A percentile compares a stretch with the other conserved stretches of the same genome.
phyloP scores from a whole-genome alignment of 208 protist genomes.

The Kentomonas sorsogonicus region DNA sequence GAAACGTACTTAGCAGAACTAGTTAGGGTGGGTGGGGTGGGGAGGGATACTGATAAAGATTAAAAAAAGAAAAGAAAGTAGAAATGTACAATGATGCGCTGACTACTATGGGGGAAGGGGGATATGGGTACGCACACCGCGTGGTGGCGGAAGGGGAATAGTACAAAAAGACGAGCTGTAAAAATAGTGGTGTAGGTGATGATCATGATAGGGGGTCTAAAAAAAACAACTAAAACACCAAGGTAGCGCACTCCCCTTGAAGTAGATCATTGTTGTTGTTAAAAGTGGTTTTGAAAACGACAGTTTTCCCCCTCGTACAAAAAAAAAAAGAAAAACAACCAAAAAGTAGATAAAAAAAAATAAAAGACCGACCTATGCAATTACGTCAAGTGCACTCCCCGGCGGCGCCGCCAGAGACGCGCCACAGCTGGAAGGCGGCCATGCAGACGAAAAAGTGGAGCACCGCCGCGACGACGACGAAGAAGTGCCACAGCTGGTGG shows the following conservation, averaged over 20 bases:
- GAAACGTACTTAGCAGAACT: background rate
- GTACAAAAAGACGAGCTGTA: background rate
- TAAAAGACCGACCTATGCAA: background rate
- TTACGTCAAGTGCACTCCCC: conserved; percentile 13
- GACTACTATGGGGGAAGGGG: no score
- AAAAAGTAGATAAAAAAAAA: background rate
- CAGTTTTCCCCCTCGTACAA: background rate
- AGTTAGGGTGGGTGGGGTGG: background rate
- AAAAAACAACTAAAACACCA: background rate
- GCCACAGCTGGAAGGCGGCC: conserved; percentile 30
- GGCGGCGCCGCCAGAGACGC: conserved; percentile 14
- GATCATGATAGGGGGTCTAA: background rate
- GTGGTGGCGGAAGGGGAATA: no score
- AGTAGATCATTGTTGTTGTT: background rate
- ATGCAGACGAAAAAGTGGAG: conserved; percentile 43
- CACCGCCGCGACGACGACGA: conserved; percentile 41
- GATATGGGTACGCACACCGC: no score
- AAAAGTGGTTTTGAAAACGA: background rate
- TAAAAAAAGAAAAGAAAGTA: conserved; percentile 15
- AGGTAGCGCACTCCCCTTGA: background rate
- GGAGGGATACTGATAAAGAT: conserved; percentile 1
- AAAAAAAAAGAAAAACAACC: conserved; percentile 11
- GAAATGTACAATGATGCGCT: background rate
- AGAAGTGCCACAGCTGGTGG: conserved; percentile 57
- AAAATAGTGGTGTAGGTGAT: conserved; percentile 1